Evolutionary conservation across 108 stramenopile species (phyloP).

Genomic region (Cylindrotheca closterium): DNA sequence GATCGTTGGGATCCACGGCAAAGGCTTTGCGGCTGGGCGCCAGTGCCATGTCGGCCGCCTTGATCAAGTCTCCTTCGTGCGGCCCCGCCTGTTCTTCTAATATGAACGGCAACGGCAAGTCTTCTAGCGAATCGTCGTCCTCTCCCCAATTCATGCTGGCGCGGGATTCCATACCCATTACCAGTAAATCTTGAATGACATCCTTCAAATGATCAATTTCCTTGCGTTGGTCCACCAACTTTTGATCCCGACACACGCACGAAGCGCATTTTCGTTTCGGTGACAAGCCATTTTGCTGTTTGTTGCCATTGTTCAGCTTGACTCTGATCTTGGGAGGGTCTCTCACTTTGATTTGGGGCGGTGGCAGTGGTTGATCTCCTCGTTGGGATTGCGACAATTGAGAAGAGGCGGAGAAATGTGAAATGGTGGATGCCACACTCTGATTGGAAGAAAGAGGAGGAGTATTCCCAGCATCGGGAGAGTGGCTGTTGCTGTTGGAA

Average conservation of each 20-base stretch:
- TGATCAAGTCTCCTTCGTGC: neutral
- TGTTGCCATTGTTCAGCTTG: neutral
- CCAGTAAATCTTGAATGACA: neutral
- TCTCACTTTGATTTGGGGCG: too few relatives aligned
- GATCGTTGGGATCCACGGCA: neutral
- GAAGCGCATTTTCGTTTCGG: constrained; percentile 1
- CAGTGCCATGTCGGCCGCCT: neutral
- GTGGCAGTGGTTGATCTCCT: too few relatives aligned
- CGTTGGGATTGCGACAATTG: too few relatives aligned
- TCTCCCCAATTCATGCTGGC: neutral
- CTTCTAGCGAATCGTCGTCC: neutral
- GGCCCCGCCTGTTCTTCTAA: neutral
- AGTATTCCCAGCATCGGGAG: too few relatives aligned
- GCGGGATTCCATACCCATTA: neutral
- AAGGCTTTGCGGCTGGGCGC: neutral
- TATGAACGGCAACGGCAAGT: neutral
- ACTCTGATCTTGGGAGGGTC: neutral
- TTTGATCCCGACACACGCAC: neutral
- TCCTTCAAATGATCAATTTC: neutral
- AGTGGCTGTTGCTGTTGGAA: too few relatives aligned
- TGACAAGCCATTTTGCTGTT: neutral
- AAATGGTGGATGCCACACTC: too few relatives aligned
- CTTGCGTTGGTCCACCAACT: neutral
- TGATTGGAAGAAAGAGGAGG: too few relatives aligned
- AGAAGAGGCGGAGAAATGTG: too few relatives aligned